phyloP scores from a whole-genome alignment of 495 filamentous ascomycete genomes.

The Tuber microsphaerosporum region DNA sequence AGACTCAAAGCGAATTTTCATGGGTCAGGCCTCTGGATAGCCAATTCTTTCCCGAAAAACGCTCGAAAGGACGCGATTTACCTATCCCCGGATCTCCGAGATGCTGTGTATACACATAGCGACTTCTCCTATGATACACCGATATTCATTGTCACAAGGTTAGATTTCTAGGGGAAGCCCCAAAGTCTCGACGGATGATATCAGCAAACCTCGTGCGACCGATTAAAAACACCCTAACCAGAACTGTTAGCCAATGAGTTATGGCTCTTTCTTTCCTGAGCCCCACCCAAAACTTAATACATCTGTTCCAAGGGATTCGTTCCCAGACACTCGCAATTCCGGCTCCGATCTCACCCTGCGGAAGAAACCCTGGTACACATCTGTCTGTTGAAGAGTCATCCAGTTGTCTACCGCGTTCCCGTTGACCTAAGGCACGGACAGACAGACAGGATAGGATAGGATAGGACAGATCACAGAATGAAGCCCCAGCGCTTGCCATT shows the following conservation, averaged over 20 bases:
- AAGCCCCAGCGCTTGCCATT: neutral
- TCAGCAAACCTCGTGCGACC: neutral
- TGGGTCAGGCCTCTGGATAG: neutral
- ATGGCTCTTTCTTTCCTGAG: neutral
- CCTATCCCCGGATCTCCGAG: neutral
- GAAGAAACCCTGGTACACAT: neutral
- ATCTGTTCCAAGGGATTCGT: neutral
- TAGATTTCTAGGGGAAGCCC: neutral
- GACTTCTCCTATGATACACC: neutral
- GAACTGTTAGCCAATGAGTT: neutral
- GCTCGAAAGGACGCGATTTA: neutral
- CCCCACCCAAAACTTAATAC: neutral
- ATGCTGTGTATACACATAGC: neutral
- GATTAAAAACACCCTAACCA: neutral
- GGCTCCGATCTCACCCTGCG: neutral
- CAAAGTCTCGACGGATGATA: neutral
- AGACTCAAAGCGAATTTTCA: neutral
- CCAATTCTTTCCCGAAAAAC: neutral
- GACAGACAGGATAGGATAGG: no score
- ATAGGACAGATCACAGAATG: neutral
- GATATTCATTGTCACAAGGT: neutral
- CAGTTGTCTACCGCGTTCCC: neutral
- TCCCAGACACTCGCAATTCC: neutral
- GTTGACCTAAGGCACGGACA: neutral
- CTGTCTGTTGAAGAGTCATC: neutral